phyloP scores from a whole-genome alignment of 148 eudicot species.

The Rheum nobile region DNA sequence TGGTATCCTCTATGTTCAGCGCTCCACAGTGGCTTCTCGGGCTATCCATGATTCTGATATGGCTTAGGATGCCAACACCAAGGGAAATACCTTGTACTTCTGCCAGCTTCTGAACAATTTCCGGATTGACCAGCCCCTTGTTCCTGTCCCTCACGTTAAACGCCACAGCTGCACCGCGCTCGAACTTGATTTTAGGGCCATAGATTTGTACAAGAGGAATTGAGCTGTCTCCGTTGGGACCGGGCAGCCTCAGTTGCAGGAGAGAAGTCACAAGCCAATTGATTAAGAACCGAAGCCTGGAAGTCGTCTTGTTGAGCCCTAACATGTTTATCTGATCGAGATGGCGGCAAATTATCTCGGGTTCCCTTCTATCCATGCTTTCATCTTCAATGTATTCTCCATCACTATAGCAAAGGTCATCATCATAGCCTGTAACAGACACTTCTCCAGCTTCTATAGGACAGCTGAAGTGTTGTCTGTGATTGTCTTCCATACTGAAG shows the following conservation, averaged over 20 bases:
- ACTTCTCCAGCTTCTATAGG: conserved; percentile 49
- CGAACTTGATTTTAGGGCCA: conserved; percentile 93
- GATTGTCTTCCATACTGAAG: conserved; percentile 56
- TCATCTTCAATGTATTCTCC: conserved; percentile 57
- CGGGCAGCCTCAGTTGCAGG: conserved; percentile 52
- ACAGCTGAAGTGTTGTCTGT: conserved; percentile 27
- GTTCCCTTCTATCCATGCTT: conserved; percentile 67
- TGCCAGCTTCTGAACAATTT: conserved; percentile 71
- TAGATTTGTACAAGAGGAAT: conserved; percentile 73
- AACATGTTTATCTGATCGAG: conserved; percentile 94
- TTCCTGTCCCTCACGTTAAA: conserved; percentile 70
- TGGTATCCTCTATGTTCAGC: conserved; percentile 51
- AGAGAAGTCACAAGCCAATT: conserved; percentile 95
- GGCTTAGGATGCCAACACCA: conserved; percentile 84
- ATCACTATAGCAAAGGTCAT: conserved; percentile 52
- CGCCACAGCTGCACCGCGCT: conserved; percentile 93
- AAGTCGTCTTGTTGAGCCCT: conserved; percentile 85
- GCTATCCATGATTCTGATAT: conserved; percentile 52
- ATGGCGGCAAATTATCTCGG: conserved; percentile 77
- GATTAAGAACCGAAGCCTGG: conserved; percentile 69
- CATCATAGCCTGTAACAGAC: conserved; percentile 43
- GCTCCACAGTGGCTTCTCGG: conserved; percentile 41
- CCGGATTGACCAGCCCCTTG: conserved; percentile 70
- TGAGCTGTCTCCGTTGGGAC: conserved; percentile 26
- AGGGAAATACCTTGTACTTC: conserved; percentile 71